Conservation (phyloP, 768 basidiomycete species). For the Daedaleopsis nitida region DNA sequence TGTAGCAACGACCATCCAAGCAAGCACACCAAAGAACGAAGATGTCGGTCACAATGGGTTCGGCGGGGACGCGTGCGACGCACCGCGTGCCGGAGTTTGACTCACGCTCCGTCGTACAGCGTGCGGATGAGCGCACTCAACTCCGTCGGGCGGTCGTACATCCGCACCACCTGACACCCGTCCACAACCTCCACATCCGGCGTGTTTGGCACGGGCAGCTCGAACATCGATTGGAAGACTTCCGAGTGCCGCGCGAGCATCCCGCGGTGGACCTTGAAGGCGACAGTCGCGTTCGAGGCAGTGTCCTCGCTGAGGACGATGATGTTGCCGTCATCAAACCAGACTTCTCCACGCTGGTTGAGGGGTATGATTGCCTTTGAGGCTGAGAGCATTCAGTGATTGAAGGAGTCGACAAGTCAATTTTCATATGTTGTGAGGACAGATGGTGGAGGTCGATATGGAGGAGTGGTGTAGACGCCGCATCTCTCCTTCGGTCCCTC, state of each 20-base stretch:
- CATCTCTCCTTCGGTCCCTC: too few species aligned
- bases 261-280: constrained; percentile 55
- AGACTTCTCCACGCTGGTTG: constrained; percentile 43
- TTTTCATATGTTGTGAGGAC: not conserved
- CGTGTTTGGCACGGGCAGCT: constrained; percentile 39
- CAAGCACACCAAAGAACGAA: too few species aligned
- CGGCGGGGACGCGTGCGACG: constrained; percentile 14
- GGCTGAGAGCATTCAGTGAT: not conserved
- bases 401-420: not conserved
- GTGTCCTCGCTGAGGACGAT: constrained; percentile 47
- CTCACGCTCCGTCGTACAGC: constrained; percentile 59
- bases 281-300: constrained; percentile 31
- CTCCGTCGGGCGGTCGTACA: constrained; percentile 55
- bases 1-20: too few species aligned
- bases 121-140: constrained; percentile 53
- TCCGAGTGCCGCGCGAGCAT: constrained; percentile 55
- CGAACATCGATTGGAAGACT: constrained; percentile 57
- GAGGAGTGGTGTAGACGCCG: not conserved
- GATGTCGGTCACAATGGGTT: not conserved
- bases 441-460: not conserved
- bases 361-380: not conserved
- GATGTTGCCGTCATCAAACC: constrained; percentile 65
- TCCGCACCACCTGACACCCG: constrained; percentile 51
- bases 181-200: constrained; percentile 40
- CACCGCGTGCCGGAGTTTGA: constrained; percentile 17